These are phyloP conservation scores for Nigrospora osmanthi DNA, from an alignment of 2,329 filamentous ascomycete genomes.

Conservation along the genomic window DNA sequence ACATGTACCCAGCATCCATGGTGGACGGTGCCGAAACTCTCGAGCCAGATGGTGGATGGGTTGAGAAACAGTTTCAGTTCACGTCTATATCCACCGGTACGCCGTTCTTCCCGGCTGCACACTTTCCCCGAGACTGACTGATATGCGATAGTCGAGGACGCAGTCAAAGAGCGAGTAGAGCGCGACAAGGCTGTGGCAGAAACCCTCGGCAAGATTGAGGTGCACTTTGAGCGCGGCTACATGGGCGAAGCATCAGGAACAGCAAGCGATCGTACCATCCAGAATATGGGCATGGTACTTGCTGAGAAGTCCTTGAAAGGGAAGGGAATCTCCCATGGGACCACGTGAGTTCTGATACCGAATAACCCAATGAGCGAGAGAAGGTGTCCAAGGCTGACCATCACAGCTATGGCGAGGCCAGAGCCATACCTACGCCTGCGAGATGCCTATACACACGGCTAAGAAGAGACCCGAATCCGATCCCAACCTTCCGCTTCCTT, in stretches of 20 bases:
- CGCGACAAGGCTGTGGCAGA: slow-evolving; percentile 12
- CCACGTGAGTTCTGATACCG: slow-evolving; percentile 12
- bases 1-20: no score
- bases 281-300: slow-evolving; percentile 10
- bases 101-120: neutral
- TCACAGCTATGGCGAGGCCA: no score
- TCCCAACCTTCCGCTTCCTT: slow-evolving; percentile 20
- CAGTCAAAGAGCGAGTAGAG: slow-evolving; percentile 14
- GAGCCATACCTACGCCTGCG: no score
- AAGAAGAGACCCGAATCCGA: slow-evolving; percentile 3
- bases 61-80: slow-evolving; percentile 14
- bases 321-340: slow-evolving; percentile 22
- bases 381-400: no score
- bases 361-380: neutral
- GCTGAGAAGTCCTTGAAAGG: slow-evolving; percentile 26
- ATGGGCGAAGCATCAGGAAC: neutral
- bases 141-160: slow-evolving; percentile 12
- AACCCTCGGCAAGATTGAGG: slow-evolving; percentile 17
- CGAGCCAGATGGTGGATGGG: slow-evolving; percentile 1
- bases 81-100: slow-evolving; percentile 17
- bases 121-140: neutral
- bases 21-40: no score
- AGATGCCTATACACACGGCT: no score
- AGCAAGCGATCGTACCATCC: neutral
- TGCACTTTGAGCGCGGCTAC: slow-evolving; percentile 10